Evolutionary conservation across 1,139 yeast species (phyloP).

Genomic region (Starmera stellimalicola): DNA sequence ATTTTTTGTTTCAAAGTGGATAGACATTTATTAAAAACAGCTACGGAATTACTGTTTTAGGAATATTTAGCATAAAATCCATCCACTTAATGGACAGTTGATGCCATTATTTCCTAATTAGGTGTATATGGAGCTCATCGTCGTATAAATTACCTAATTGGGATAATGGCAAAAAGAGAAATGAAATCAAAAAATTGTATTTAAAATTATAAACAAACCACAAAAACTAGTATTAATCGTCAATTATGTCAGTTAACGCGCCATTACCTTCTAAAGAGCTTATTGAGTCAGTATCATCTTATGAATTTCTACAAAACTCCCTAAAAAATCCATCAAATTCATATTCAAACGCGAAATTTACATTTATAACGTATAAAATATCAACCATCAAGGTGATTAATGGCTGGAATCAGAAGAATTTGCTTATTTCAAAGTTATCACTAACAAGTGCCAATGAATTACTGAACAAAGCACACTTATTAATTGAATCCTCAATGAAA

Average conservation of each 20-base stretch:
- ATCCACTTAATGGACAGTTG: too few species aligned
- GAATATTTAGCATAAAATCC: too few species aligned
- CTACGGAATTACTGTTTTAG: too few species aligned
- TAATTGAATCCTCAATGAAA: not conserved
- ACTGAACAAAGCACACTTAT: not conserved
- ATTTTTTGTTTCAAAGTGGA: too few species aligned
- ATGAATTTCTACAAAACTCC: not conserved
- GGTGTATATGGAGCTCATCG: not conserved
- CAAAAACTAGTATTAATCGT: too few species aligned
- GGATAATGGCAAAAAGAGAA: not conserved
- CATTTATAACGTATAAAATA: not conserved
- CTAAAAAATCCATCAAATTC: not conserved
- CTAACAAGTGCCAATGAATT: not conserved
- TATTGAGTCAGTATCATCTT: not conserved
- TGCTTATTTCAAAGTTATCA: not conserved
- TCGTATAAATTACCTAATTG: not conserved
- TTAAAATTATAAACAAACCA: too few species aligned
- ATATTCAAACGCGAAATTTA: not conserved
- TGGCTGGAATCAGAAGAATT: not conserved
- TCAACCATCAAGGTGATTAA: not conserved
- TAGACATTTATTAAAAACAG: too few species aligned
- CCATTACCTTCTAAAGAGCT: not conserved
- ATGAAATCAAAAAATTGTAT: too few species aligned
- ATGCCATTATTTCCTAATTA: too few species aligned
- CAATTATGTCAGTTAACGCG: not conserved